These are phyloP conservation scores for Yarrowia keelungensis DNA, from an alignment of 805 yeast genomes.

Conservation along the genomic window DNA sequence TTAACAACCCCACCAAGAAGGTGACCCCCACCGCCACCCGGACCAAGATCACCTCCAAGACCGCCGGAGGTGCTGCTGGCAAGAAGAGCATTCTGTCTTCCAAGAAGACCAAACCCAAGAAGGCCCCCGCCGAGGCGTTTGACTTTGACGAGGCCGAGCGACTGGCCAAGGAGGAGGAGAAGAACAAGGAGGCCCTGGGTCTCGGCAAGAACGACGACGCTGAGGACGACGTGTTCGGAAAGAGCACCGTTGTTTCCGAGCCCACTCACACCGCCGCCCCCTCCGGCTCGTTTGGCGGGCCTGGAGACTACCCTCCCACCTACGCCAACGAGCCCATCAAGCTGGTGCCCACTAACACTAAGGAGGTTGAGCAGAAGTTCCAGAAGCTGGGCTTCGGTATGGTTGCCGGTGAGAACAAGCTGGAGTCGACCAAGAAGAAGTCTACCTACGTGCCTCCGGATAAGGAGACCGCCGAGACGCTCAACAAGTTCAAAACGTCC, in stretches of 20 bases:
- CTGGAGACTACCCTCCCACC: conserved; percentile 28
- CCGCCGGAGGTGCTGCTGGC: conserved; percentile 40
- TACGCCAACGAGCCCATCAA: conserved; percentile 30
- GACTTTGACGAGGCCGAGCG: conserved; percentile 74
- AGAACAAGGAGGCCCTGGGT: conserved; percentile 59
- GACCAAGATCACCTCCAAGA: conserved; percentile 26
- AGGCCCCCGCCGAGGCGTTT: conserved; percentile 54
- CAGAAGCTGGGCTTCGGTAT: conserved; percentile 92
- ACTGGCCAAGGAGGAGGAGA: conserved; percentile 83
- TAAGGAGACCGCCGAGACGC: conserved; percentile 46
- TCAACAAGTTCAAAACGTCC: conserved; percentile 77
- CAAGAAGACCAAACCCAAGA: conserved; percentile 49
- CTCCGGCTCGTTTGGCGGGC: conserved; percentile 37
- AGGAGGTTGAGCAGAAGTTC: conserved; percentile 50
- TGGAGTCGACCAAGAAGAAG: conserved; percentile 45
- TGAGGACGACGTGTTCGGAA: conserved; percentile 39
- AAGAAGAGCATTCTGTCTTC: conserved; percentile 47
- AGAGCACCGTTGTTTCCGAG: conserved; percentile 19
- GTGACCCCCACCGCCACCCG: conserved; percentile 42
- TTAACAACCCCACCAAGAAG: conserved; percentile 40
- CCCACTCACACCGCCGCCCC: conserved; percentile 38
- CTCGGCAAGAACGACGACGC: conserved; percentile 50
- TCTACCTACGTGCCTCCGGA: conserved; percentile 43
- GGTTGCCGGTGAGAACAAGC: conserved; percentile 54
- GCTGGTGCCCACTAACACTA: conserved; percentile 39